Conservation (phyloP, 1,284 basidiomycete species). For the Volvariella surrecta region DNA sequence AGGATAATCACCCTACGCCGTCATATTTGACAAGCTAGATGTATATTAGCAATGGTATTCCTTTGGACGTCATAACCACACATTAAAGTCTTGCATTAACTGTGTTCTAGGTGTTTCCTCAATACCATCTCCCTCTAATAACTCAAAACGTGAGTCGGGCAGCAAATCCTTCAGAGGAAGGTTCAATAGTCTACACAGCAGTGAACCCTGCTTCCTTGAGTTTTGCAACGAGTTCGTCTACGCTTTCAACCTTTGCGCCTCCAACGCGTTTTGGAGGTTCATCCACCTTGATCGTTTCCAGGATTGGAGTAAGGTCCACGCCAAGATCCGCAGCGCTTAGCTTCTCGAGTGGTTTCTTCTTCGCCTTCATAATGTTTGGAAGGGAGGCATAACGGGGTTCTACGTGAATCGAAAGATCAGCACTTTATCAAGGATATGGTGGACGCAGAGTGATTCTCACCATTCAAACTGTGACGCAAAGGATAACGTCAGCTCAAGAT, state of each 20-base stretch:
- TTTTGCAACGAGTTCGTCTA: conserved; percentile 87
- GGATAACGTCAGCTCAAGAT: background rate
- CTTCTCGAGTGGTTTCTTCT: conserved; percentile 96
- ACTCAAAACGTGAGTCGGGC: too few species aligned
- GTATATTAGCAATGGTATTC: too few species aligned
- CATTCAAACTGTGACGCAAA: conserved; percentile 40
- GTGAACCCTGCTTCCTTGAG: conserved; percentile 86
- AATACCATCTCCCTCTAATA: too few species aligned
- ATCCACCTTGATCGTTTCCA: conserved; percentile 87
- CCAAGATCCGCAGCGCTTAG: conserved; percentile 75
- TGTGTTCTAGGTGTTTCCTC: too few species aligned
- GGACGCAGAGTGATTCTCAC: conserved; percentile 24
- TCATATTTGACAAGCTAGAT: too few species aligned
- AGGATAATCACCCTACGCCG: too few species aligned
- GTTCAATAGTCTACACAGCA: conserved; percentile 23
- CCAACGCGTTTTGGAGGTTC: conserved; percentile 91
- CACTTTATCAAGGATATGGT: background rate
- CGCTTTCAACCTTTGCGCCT: conserved; percentile 84
- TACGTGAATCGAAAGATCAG: conserved; percentile 18
- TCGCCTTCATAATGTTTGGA: conserved; percentile 98
- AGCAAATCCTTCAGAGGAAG: background rate
- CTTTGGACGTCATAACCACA: too few species aligned
- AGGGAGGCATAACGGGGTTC: conserved; percentile 93
- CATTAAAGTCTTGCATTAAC: too few species aligned
- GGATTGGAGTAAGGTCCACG: conserved; percentile 71